Evolutionary conservation across 2,329 filamentous ascomycete genomes (phyloP).

Genomic region (Venturia effusa): DNA sequence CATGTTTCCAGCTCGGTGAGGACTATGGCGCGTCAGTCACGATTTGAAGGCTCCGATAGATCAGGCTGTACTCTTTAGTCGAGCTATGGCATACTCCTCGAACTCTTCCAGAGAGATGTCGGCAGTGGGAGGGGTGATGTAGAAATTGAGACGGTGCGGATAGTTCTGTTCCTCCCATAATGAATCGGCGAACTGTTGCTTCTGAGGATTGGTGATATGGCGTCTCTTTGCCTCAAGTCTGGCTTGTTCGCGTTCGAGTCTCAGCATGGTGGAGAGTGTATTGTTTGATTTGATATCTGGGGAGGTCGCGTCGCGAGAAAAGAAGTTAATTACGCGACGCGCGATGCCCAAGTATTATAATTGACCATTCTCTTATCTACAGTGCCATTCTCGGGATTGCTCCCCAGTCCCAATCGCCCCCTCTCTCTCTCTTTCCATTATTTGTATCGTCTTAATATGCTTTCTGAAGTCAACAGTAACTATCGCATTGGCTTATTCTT

Average conservation of each 20-base stretch:
- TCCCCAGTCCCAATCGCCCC: no score
- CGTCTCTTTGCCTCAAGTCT: slow-evolving; percentile 59
- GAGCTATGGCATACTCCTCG: slow-evolving; percentile 95
- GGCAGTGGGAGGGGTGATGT: slow-evolving; percentile 73
- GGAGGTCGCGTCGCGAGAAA: neutral
- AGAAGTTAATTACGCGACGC: neutral
- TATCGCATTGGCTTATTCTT: neutral
- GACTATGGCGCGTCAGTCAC: slow-evolving; percentile 38
- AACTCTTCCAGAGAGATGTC: slow-evolving; percentile 97
- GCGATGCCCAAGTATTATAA: no score
- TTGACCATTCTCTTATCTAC: neutral
- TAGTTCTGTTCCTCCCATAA: slow-evolving; percentile 71
- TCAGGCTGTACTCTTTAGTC: slow-evolving; percentile 56
- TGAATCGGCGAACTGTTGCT: slow-evolving; percentile 73
- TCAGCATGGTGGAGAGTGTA: slow-evolving; percentile 4
- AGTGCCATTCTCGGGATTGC: neutral
- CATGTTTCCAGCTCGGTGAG: slow-evolving; percentile 86
- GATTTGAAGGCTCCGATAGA: slow-evolving; percentile 10
- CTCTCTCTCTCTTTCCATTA: no score
- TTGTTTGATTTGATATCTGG: neutral
- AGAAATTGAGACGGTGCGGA: slow-evolving; percentile 83
- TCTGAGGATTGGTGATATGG: slow-evolving; percentile 65
- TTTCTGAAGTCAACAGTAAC: no score
- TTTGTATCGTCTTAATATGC: neutral
- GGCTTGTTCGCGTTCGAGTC: slow-evolving; percentile 12